Conservation (phyloP, 345 rosid genomes). For the Gossypium turneri region DNA sequence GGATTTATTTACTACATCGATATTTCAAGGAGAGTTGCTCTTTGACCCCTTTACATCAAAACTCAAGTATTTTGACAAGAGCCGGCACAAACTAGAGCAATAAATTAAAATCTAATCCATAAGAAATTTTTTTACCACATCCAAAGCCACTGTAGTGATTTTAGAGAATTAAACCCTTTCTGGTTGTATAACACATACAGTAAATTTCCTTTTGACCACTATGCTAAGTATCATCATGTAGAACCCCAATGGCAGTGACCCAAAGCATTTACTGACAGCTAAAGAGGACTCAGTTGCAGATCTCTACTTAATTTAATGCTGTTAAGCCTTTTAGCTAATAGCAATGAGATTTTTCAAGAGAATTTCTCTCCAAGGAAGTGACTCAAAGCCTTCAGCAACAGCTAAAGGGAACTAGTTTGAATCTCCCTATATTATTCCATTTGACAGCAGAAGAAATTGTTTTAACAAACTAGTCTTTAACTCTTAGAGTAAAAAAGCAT, state of each 20-base stretch:
- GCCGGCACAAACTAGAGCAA: background rate
- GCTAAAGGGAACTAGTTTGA: background rate
- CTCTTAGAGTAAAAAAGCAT: background rate
- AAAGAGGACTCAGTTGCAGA: background rate
- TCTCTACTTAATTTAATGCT: background rate
- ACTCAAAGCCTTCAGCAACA: background rate
- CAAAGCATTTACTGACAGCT: background rate
- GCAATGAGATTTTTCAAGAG: background rate
- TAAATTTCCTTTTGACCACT: background rate
- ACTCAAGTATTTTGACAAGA: too few species aligned
- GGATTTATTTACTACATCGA: too few species aligned
- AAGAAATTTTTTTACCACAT: background rate
- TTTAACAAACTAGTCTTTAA: background rate
- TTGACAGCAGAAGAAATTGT: background rate
- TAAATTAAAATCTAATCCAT: background rate
- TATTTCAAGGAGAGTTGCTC: too few species aligned
- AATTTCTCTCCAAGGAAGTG: background rate
- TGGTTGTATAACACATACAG: too few species aligned
- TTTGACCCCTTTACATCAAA: too few species aligned
- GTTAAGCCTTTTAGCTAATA: too few species aligned
- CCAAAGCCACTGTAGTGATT: background rate
- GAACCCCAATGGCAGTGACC: background rate
- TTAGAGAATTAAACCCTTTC: background rate
- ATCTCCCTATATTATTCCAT: background rate
- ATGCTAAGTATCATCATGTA: background rate